phyloP scores from a whole-genome alignment of 805 yeast species.

The Tetrapisispora pingtungensis region DNA sequence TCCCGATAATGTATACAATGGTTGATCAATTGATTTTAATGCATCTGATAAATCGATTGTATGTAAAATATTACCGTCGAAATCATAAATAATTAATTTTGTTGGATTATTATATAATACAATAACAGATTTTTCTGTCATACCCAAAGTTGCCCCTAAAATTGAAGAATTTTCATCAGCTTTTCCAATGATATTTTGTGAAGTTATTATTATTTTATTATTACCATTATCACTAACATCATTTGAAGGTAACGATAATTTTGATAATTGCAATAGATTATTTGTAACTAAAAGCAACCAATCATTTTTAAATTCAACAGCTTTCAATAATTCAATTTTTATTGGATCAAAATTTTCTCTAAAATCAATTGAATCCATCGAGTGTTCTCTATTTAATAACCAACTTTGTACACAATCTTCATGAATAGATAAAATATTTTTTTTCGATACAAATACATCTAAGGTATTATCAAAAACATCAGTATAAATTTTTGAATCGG shows the following conservation, averaged over 20 bases:
- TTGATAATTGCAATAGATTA: slow-evolving; percentile 12
- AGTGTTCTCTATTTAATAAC: not conserved
- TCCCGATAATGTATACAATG: slow-evolving; percentile 1
- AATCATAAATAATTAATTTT: slow-evolving; percentile 20
- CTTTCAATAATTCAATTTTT: not conserved
- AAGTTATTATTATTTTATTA: slow-evolving; percentile 6
- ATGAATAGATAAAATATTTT: slow-evolving; percentile 1
- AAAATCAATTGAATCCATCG: not conserved
- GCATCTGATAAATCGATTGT: slow-evolving; percentile 2
- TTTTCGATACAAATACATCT: slow-evolving; percentile 1
- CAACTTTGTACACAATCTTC: not conserved
- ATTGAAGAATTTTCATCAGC: slow-evolving; percentile 7
- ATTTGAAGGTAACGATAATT: slow-evolving; percentile 4
- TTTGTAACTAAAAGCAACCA: slow-evolving; percentile 16
- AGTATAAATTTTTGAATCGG: not conserved
- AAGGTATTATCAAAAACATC: not conserved
- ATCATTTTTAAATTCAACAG: slow-evolving; percentile 10
- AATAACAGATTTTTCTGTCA: slow-evolving; percentile 27
- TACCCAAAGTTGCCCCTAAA: slow-evolving; percentile 19
- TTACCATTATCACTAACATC: not conserved
- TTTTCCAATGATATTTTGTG: not conserved
- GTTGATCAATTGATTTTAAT: not conserved
- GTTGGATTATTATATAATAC: slow-evolving; percentile 15
- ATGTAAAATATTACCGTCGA: slow-evolving; percentile 21
- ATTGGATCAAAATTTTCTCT: not conserved